These are phyloP conservation scores for Angomonas deanei DNA, from an alignment of 208 protist genomes.

Conservation along the genomic window DNA sequence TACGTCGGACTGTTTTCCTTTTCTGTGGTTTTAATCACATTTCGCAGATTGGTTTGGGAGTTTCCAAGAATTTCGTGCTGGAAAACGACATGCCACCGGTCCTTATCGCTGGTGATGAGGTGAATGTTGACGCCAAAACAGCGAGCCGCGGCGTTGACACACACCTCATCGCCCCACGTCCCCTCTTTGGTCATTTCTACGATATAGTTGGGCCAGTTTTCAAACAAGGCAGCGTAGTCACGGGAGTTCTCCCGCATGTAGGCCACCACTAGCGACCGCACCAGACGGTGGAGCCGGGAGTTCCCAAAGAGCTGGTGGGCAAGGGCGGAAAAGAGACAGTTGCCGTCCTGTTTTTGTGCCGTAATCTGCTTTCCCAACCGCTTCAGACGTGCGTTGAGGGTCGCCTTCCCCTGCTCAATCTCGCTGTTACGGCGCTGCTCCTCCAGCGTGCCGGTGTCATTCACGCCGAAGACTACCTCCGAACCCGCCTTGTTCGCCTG, in stretches of 20 bases:
- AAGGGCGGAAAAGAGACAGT: slow-evolving; percentile 76
- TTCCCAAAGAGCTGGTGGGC: slow-evolving; percentile 74
- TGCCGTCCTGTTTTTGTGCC: slow-evolving; percentile 62
- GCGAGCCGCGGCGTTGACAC: slow-evolving; percentile 74
- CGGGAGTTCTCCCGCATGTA: slow-evolving; percentile 59
- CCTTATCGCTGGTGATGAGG: slow-evolving; percentile 72
- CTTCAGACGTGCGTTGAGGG: slow-evolving; percentile 38
- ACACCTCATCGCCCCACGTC: slow-evolving; percentile 81
- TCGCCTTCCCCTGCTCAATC: slow-evolving; percentile 37
- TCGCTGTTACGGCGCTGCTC: slow-evolving; percentile 50
- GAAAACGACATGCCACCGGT: slow-evolving; percentile 79
- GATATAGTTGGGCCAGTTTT: slow-evolving; percentile 52
- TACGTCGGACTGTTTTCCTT: not conserved
- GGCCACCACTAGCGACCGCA: slow-evolving; percentile 51
- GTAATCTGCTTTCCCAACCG: slow-evolving; percentile 31
- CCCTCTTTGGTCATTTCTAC: slow-evolving; percentile 46
- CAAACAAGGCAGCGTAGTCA: slow-evolving; percentile 69
- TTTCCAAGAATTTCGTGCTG: slow-evolving; percentile 52
- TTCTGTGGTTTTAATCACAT: not conserved
- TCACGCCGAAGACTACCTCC: slow-evolving; percentile 61
- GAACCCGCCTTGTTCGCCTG: slow-evolving; percentile 13
- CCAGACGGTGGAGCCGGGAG: slow-evolving; percentile 38
- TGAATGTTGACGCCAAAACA: slow-evolving; percentile 84
- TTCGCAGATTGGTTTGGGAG: slow-evolving; percentile 15
- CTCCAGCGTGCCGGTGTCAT: slow-evolving; percentile 54